Conservation (phyloP, 78 protist genomes). For the Pigoraptor vietnamica region DNA sequence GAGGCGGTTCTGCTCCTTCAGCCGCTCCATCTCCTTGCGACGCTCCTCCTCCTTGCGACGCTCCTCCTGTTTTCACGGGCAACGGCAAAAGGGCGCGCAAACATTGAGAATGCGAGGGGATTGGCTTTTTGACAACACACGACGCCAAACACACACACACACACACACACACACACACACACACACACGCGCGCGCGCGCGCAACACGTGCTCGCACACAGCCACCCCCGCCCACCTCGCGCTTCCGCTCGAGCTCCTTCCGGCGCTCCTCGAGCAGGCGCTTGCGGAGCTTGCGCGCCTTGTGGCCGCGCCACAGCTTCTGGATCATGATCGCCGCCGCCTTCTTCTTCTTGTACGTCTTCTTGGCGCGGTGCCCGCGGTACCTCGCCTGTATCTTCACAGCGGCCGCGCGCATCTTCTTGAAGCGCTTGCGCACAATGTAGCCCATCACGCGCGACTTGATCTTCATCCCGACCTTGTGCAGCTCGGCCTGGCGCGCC, state of each 20-base stretch:
- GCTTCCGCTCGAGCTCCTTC: conserved; percentile 1
- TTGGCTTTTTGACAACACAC: not conserved
- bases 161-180: not conserved
- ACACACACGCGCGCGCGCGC: not conserved
- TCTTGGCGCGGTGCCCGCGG: not conserved
- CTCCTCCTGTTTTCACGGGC: conserved; percentile 1
- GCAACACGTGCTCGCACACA: not conserved
- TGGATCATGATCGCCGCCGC: not conserved
- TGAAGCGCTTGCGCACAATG: not conserved
- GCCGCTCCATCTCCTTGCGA: not conserved
- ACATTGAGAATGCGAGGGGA: not conserved
- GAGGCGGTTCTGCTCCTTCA: not conserved
- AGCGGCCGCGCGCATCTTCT: not conserved
- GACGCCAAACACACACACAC: not conserved
- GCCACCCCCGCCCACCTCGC: conserved; percentile 14
- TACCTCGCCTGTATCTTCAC: not conserved
- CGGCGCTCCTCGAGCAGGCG: not conserved
- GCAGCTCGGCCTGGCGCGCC: not conserved
- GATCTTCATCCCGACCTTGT: not conserved
- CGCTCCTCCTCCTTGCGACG: not conserved
- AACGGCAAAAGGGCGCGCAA: not conserved
- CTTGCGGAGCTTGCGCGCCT: not conserved
- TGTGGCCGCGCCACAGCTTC: not conserved
- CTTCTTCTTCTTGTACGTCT: not conserved
- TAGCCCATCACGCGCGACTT: not conserved